Evolutionary conservation across 331 rosid species (phyloP).

Genomic region (Quercus lobata): DNA sequence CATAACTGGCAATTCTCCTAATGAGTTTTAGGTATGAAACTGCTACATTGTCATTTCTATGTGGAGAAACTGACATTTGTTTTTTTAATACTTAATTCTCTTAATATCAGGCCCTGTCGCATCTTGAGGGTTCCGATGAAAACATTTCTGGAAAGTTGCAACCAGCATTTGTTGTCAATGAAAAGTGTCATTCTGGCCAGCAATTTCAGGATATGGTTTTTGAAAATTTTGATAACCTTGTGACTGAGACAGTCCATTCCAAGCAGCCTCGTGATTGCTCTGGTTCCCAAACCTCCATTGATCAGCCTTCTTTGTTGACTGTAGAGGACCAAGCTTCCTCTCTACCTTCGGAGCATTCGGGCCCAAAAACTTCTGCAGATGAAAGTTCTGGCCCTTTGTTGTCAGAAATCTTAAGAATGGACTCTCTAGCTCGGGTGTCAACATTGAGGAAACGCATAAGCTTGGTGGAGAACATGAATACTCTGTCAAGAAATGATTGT

Average conservation of each 20-base stretch:
- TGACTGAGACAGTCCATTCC: slow-evolving; percentile 9
- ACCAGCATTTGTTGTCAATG: slow-evolving; percentile 1
- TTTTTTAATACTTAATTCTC: slow-evolving; percentile 4
- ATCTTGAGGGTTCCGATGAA: slow-evolving; percentile 36
- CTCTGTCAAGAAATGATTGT: slow-evolving; percentile 51
- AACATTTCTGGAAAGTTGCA: slow-evolving; percentile 7
- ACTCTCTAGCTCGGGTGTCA: slow-evolving; percentile 47
- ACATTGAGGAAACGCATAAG: slow-evolving; percentile 59
- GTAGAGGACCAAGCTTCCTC: slow-evolving; percentile 11
- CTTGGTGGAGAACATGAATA: slow-evolving; percentile 25
- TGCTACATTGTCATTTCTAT: background rate
- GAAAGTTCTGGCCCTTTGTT: slow-evolving; percentile 47
- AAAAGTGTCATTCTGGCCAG: background rate
- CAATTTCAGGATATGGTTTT: background rate
- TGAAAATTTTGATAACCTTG: slow-evolving; percentile 3
- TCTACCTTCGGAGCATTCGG: slow-evolving; percentile 12
- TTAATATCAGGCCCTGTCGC: slow-evolving; percentile 51
- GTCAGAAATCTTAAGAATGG: slow-evolving; percentile 51
- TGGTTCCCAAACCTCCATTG: slow-evolving; percentile 13
- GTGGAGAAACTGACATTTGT: slow-evolving; percentile 2
- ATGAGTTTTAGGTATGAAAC: background rate
- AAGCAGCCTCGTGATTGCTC: slow-evolving; percentile 7
- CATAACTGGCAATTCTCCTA: background rate
- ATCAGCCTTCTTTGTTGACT: slow-evolving; percentile 6
- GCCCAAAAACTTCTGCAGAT: slow-evolving; percentile 18